Evolutionary conservation across 495 filamentous ascomycete genomes (phyloP).

Genomic region (Parachaetomium inaequale): DNA sequence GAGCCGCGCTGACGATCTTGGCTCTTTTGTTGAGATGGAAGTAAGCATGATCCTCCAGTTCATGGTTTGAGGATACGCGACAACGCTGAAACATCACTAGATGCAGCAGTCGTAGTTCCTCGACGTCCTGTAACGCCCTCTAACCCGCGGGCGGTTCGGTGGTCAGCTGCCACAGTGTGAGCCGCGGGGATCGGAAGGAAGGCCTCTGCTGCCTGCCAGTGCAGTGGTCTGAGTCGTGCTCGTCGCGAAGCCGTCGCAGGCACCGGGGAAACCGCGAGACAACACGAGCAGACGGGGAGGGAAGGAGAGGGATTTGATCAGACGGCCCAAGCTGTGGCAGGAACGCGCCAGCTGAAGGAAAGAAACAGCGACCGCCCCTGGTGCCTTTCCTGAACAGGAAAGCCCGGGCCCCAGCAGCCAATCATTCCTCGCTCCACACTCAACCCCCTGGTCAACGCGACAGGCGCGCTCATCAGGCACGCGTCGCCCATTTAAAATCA

Average conservation of each 20-base stretch:
- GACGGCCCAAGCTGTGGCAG: background rate
- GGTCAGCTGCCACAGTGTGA: too few species aligned
- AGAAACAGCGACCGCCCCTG: background rate
- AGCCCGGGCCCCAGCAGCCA: background rate
- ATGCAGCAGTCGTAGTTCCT: background rate
- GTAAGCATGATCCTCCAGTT: background rate
- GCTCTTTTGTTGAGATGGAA: background rate
- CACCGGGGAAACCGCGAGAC: background rate
- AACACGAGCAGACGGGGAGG: background rate
- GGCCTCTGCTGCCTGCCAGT: too few species aligned
- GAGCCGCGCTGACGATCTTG: background rate
- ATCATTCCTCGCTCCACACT: background rate
- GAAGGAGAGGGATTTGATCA: background rate
- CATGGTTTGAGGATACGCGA: background rate
- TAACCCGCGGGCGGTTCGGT: too few species aligned
- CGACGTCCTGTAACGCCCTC: too few species aligned
- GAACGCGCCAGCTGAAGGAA: background rate
- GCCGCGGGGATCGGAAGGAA: too few species aligned
- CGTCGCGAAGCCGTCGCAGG: background rate
- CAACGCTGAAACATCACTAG: background rate
- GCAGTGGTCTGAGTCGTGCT: background rate
- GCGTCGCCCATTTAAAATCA: slow-evolving; percentile 15
- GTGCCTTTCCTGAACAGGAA: background rate
- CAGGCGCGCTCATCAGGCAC: background rate
- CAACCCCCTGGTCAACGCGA: slow-evolving; percentile 14